Base-by-base conservation (phyloP, 495 filamentous ascomycete species). In the Amphirosellinia nigrospora region DNA sequence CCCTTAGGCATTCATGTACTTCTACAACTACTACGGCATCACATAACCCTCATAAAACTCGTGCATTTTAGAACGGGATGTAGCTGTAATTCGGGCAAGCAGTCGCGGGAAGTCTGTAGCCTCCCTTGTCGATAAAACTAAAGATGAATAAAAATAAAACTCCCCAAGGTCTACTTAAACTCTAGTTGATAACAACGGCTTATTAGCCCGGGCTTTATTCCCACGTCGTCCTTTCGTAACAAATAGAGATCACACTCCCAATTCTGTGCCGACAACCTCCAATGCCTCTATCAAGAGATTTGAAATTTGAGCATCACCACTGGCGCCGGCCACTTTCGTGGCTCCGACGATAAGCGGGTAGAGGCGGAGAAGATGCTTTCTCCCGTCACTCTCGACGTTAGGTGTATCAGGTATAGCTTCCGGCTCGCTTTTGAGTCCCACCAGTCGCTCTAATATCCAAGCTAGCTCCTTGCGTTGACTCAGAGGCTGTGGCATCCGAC, bases 401-500 rank as follows among this genome's bases (percentile, higher is more conserved):
- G 86, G 82, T 46, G 86, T 85, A 50, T 91, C 88, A 0, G 90
- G 90, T 41, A 95, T 90, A 0, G 93, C 90, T 3, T 88, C 86
- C 3, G 90, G 88, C 76, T 94, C 91, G 19, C 89, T 92, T 41
- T 86, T 82, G 52, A 98, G 81, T 28, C 84, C 81, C 6, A 91
- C 85, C 64, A 97, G 80, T 15, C 84, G 80, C 23, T 82, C 79
- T 15, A 98, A 81, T 34, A 96, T 84, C 68, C 93, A 89, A 1
- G 92, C 77, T 59, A 99, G 80, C 72, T 96, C 94, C 72, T 86
- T 88, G 48, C 93, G 88, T 73, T 97, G 93, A 0, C 88, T 88
- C 16, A 91, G 85, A 5, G 96, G 96, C 78, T 96, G 93, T 38
- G 96, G 96, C 91, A 96, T 94, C n/a, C 89, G 83, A 0, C 96